A percentile compares a stretch with the other conserved stretches of the same genome.
phyloP scores from a whole-genome alignment of 495 filamentous ascomycete genomes.

The Clohesyomyces aquaticus region DNA sequence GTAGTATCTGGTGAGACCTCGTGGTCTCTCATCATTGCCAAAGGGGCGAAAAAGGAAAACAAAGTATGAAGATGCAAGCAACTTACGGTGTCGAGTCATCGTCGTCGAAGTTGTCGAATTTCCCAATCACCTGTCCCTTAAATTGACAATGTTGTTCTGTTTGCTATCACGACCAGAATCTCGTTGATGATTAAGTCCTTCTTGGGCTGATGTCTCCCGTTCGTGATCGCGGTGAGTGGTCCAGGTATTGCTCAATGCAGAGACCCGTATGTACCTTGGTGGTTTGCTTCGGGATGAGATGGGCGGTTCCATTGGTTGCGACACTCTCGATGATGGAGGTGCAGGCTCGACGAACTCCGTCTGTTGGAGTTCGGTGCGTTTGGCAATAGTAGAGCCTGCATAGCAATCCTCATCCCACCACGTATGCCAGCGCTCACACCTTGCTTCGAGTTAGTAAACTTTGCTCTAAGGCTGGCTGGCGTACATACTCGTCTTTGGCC shows the following conservation, averaged over 20 bases:
- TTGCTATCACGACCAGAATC: slow-evolving; percentile 97
- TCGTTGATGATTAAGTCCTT: slow-evolving; percentile 99
- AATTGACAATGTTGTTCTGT: slow-evolving; percentile 98
- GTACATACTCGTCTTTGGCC: slow-evolving; percentile 41
- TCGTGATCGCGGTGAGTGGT: too few species aligned
- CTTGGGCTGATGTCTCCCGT: slow-evolving; percentile 95
- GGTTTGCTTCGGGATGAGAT: slow-evolving; percentile 35
- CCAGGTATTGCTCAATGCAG: slow-evolving; percentile 54
- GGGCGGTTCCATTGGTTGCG: slow-evolving; percentile 24
- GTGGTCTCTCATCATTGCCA: not conserved
- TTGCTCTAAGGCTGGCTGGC: slow-evolving; percentile 65
- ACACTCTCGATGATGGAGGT: slow-evolving; percentile 34
- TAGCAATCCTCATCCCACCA: slow-evolving; percentile 90
- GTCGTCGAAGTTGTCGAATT: not conserved
- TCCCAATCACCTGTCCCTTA: slow-evolving; percentile 81
- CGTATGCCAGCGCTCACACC: slow-evolving; percentile 81
- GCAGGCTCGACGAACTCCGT: too few species aligned
- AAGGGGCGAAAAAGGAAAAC: not conserved
- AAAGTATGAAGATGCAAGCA: not conserved
- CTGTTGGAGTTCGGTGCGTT: slow-evolving; percentile 43
- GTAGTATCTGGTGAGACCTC: not conserved
- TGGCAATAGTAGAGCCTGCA: slow-evolving; percentile 43
- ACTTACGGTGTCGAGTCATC: not conserved
- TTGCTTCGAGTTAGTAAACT: slow-evolving; percentile 78
- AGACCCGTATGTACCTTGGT: slow-evolving; percentile 61